Evolutionary conservation across 106 monocot genomes (phyloP), one percentile per base, ranked within the genome.

Genomic region (Dioscorea alata): DNA sequence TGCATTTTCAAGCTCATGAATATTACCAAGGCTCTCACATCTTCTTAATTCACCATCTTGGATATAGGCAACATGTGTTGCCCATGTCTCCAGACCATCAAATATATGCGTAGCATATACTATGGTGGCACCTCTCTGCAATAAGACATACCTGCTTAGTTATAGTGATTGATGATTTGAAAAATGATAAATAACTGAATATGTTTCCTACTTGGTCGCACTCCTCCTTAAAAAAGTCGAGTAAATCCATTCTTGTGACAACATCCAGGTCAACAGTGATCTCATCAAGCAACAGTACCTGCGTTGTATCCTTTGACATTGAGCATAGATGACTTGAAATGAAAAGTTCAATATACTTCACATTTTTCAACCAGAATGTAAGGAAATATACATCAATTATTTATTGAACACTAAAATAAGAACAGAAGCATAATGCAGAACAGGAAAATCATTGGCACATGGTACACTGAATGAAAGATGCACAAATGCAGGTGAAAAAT

Each of bases 41-140:
- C 77, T 97, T 77, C 48, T 89, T 72, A 97, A n/a, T 22, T 83
- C 74, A n/a, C 97, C 97, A 17, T 92, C 84, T 79, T 97, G 92
- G 49, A 97, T 85, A 71, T 97, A 97, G 20, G 97, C 97, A 14
- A 89, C 23, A 62, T 89, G 72, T 6, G 92, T 86, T 9, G 97
- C 92, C 97, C 97, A 97, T 13, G 86, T 73, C 72, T 97, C 97
- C 49, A 97, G 54, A 6, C 97, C 97, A 70, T 97, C 97, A 76
- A 92, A 97, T 73, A 97, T 97, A 69, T 97, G 97, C n/a, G 97
- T 97, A 23, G 92, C 88, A 65, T 97, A 97, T 12, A 92, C 97
- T 31, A 97, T 89, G 15, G 83, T 92, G 2, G 92, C 97, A 64
- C 84, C 97, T 81, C 97, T 97, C 97, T 97, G 73, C 22, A n/a